Conservation (phyloP, 75 land plant species). For the Picea sitchensis region DNA sequence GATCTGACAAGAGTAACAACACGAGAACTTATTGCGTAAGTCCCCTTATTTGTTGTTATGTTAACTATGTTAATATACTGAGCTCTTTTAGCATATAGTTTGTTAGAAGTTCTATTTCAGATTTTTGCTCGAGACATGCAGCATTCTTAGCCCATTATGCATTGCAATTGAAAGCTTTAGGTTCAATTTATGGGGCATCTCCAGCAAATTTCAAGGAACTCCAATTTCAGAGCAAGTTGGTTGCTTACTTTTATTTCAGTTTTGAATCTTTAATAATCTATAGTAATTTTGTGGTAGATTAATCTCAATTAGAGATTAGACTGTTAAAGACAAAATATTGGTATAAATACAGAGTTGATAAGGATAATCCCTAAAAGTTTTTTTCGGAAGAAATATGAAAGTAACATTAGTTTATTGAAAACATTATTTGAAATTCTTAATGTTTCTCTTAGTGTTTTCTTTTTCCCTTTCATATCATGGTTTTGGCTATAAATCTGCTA, state of each 20-base stretch:
- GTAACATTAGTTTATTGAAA: neutral
- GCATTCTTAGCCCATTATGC: neutral
- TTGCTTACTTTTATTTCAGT: neutral
- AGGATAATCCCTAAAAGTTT: neutral
- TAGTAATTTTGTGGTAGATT: neutral
- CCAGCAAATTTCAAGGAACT: neutral
- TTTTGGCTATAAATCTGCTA: neutral
- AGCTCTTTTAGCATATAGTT: neutral
- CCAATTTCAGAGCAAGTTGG: neutral
- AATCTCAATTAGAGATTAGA: neutral
- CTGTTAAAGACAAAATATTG: neutral
- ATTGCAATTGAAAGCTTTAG: neutral
- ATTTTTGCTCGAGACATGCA: neutral
- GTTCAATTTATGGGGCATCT: neutral
- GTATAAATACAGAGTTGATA: neutral
- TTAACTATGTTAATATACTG: slow-evolving; percentile 1
- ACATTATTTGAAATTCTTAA: neutral
- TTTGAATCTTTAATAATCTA: neutral
- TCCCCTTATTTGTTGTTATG: neutral
- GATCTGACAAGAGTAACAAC: slow-evolving; percentile 59
- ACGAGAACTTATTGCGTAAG: slow-evolving; percentile 73
- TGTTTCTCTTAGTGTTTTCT: neutral
- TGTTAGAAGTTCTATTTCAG: neutral
- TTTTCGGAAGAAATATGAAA: neutral
- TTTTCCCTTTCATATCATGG: neutral